phyloP scores from a whole-genome alignment of 805 yeast species.

The Zygoascus ofunaensis region DNA sequence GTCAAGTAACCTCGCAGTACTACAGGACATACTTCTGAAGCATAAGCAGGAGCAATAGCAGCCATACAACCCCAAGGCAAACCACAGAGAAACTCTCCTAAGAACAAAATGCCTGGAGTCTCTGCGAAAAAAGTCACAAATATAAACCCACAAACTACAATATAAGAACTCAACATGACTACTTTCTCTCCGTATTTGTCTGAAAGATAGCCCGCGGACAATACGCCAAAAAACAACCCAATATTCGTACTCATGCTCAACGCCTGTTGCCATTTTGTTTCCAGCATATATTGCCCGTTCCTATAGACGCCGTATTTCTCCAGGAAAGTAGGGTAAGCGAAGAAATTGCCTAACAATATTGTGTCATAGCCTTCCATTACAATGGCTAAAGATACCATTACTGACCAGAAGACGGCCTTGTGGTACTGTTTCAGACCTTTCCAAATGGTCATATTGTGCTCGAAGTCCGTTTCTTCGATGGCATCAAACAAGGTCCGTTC shows the following conservation, averaged over 20 bases:
- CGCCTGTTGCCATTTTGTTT: conserved; percentile 7
- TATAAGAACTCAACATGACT: conserved; percentile 33
- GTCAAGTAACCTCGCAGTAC: conserved; percentile 42
- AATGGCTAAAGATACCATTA: conserved; percentile 35
- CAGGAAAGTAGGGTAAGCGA: conserved; percentile 37
- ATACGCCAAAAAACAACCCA: conserved; percentile 39
- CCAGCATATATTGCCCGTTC: conserved; percentile 2
- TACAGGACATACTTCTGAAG: conserved; percentile 48
- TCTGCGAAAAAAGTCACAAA: conserved; percentile 41
- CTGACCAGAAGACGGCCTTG: conserved; percentile 38
- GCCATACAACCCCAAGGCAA: conserved; percentile 47
- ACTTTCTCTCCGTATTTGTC: conserved; percentile 40
- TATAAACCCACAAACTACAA: conserved; percentile 30
- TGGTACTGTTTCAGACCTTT: conserved; percentile 32
- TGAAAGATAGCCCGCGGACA: conserved; percentile 36
- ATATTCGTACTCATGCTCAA: conserved; percentile 15
- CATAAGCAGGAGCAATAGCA: conserved; percentile 42
- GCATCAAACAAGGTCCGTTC: background rate
- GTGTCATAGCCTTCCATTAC: conserved; percentile 45
- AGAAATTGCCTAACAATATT: conserved; percentile 33
- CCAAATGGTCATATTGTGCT: conserved; percentile 23
- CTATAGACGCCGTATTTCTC: conserved; percentile 31
- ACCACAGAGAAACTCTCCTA: conserved; percentile 31
- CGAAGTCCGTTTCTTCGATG: conserved; percentile 12
- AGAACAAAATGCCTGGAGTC: conserved; percentile 28